Base-by-base conservation (phyloP, 768 basidiomycete genomes). In the Daedaleopsis nitida region DNA sequence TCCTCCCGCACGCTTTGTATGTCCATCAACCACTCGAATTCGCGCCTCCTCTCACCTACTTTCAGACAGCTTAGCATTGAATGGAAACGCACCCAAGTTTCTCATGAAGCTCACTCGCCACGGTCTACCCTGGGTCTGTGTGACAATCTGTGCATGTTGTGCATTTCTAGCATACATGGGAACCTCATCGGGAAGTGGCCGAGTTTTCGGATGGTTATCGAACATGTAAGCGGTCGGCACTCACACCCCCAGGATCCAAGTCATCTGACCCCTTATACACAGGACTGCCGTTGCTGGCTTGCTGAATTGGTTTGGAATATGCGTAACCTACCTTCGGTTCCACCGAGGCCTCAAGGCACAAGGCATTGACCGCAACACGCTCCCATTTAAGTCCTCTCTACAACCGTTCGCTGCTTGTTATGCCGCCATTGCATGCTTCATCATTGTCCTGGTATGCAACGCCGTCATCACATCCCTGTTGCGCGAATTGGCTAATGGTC, bases 151-250 rank as follows among this genome's bases (percentile, higher is more conserved):
- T 14, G 51, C 79, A 69, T 69, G 69, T 70, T 87, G 78, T 72
- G 70, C 55, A 57, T 81, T 74, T 70, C 82, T 76, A 67, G 58
- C 87, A 1, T 91, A 90, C 76, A 86, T 91, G 86, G 86, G 76
- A 60, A 77, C 89, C 9, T 80, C 82, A 11, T 76, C 62, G n/a
- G 81, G 85, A 10, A 83, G 87, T 37, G 85, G 82, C 48, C 87
- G 88, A 9, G 88, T 90, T 76, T 78, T 87, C 65, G 77, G 82
- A 49, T 91, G 89, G 89, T 78, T 80, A 61, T 70, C 81, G 39
- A 85, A 7, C 27, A 32, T 32, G 27, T 32, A 32, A 32, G 27
- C 89, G 72, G 87, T 87, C 71, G 58, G 89, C 27, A 90, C 90
- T 16, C 93, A 88, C 75, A 69, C 90, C 55, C 27, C 27, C 27